Conservation (phyloP, 441 rosid species). For the Bruguiera hainesii region DNA sequence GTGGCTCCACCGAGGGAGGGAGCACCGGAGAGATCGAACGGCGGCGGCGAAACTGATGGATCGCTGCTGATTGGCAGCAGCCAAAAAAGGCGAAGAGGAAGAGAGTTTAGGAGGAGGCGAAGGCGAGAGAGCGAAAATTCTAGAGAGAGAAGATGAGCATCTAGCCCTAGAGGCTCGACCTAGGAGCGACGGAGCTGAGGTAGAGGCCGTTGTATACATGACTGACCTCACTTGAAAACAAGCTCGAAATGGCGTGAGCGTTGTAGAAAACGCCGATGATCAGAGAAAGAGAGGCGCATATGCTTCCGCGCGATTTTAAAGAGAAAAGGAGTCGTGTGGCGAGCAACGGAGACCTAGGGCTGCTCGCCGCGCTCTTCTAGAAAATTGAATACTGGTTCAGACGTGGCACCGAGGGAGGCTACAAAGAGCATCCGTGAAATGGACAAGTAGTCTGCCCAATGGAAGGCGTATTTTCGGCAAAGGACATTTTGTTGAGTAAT, state of each 20-base stretch:
- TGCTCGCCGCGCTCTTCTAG: conserved; percentile 41
- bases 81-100: conserved; percentile 19
- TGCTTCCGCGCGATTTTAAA: conserved; percentile 11
- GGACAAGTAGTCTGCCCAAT: background rate
- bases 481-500: background rate
- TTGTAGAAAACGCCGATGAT: conserved; percentile 28
- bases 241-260: background rate
- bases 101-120: conserved; percentile 3
- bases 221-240: conserved; percentile 36
- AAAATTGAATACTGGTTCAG: conserved; percentile 9
- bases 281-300: background rate
- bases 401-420: background rate
- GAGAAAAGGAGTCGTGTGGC: conserved; percentile 42
- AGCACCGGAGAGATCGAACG: conserved; percentile 46
- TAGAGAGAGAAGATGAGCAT: conserved; percentile 27
- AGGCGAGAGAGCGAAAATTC: conserved; percentile 15
- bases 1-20: conserved; percentile 72
- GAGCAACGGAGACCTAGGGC: conserved; percentile 43
- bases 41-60: conserved; percentile 54
- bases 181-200: conserved; percentile 58
- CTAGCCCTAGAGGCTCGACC: conserved; percentile 56
- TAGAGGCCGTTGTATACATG: conserved; percentile 67
- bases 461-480: background rate
- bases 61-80: conserved; percentile 31
- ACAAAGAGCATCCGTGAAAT: background rate